These are phyloP conservation scores for Microdochium bolleyi DNA, from an alignment of 2,329 filamentous ascomycete species.

Conservation along the genomic window DNA sequence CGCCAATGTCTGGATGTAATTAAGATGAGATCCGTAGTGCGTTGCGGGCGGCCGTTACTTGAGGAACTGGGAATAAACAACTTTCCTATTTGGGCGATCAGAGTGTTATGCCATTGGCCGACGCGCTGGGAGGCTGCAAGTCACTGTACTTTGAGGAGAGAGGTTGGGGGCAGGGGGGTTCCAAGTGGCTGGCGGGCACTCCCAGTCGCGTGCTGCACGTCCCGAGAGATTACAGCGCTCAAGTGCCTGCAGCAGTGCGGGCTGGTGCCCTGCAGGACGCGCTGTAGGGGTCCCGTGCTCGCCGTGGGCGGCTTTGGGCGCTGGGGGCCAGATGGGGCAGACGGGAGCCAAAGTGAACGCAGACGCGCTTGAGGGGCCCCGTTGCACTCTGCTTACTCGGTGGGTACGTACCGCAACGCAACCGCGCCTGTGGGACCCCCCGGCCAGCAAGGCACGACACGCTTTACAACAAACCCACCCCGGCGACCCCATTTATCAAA, in stretches of 20 bases:
- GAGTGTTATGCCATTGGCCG: neutral
- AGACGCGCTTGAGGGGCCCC: neutral
- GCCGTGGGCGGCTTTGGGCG: neutral
- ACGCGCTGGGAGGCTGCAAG: neutral
- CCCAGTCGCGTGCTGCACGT: neutral
- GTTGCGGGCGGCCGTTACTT: neutral
- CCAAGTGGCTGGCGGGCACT: no score
- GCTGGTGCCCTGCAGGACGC: neutral
- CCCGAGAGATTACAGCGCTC: neutral
- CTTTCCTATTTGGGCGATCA: neutral
- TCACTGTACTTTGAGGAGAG: neutral
- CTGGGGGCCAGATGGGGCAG: neutral
- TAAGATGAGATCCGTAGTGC: no score
- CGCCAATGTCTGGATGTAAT: no score
- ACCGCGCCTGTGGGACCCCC: neutral
- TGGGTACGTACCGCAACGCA: neutral
- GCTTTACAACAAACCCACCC: neutral
- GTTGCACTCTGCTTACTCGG: neutral
- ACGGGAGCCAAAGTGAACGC: neutral
- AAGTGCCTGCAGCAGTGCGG: neutral
- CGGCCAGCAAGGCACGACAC: neutral
- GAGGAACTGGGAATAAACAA: neutral
- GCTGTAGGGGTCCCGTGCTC: no score
- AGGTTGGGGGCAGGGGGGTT: neutral
- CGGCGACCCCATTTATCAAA: neutral